phyloP scores from a whole-genome alignment of 805 yeast species.

The Schwanniomyces vanrijiae region DNA sequence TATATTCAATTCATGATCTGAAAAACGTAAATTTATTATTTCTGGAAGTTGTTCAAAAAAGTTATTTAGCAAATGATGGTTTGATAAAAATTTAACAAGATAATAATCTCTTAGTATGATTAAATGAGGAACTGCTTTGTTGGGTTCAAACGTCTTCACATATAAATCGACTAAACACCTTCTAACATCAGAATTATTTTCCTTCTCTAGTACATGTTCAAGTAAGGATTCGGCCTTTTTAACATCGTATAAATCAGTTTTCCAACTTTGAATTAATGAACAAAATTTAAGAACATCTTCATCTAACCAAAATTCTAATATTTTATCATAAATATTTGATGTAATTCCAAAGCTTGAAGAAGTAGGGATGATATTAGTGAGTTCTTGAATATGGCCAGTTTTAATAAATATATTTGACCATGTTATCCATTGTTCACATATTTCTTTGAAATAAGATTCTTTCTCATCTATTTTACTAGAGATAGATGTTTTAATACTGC shows the following conservation, averaged over 20 bases:
- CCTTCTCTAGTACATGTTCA: slow-evolving; percentile 44
- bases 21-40: slow-evolving; percentile 45
- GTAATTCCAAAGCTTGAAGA: slow-evolving; percentile 34
- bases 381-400: slow-evolving; percentile 40
- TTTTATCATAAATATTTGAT: slow-evolving; percentile 24
- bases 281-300: slow-evolving; percentile 31
- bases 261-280: slow-evolving; percentile 56
- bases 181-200: slow-evolving; percentile 28
- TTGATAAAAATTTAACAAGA: slow-evolving; percentile 57
- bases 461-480: slow-evolving; percentile 13
- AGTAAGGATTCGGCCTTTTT: slow-evolving; percentile 43
- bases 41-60: slow-evolving; percentile 51
- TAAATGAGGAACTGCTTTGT: slow-evolving; percentile 64
- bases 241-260: slow-evolving; percentile 49
- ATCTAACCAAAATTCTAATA: slow-evolving; percentile 52
- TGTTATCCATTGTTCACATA: slow-evolving; percentile 56
- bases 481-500: slow-evolving; percentile 26
- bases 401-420: slow-evolving; percentile 58
- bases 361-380: slow-evolving; percentile 60
- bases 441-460: slow-evolving; percentile 21
- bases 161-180: slow-evolving; percentile 52
- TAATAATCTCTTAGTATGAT: slow-evolving; percentile 53
- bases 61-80: slow-evolving; percentile 59
- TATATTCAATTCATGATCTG: slow-evolving; percentile 32
- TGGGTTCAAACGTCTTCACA: slow-evolving; percentile 55